Evolutionary conservation across 768 basidiomycete species (phyloP).

Genomic region (Chiua virens): DNA sequence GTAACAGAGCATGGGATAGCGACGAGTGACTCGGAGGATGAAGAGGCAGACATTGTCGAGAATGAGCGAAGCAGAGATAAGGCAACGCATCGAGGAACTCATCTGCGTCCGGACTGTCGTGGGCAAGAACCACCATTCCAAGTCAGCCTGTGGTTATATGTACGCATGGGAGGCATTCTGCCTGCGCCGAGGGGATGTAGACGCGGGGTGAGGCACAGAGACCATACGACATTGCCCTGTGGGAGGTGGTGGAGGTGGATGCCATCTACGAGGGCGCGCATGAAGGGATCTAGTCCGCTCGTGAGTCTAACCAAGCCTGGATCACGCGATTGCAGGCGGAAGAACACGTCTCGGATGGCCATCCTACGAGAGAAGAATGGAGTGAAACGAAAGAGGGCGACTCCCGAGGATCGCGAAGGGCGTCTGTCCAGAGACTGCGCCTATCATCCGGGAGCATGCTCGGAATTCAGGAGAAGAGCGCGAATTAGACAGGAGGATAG

Average conservation of each 20-base stretch:
- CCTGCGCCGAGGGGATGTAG: slow-evolving; percentile 27
- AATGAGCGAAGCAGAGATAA: slow-evolving; percentile 45
- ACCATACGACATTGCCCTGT: slow-evolving; percentile 16
- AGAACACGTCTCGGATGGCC: slow-evolving; percentile 13
- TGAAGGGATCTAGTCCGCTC: slow-evolving; percentile 28
- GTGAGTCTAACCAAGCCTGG: slow-evolving; percentile 16
- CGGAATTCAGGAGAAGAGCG: not conserved
- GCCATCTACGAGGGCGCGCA: slow-evolving; percentile 6
- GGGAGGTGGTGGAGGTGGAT: slow-evolving; percentile 27
- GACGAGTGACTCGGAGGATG: slow-evolving; percentile 7
- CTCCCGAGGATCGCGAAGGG: slow-evolving; percentile 1
- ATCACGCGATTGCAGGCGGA: slow-evolving; percentile 7
- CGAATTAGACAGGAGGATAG: not conserved
- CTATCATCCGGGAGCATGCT: not conserved
- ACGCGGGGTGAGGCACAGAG: slow-evolving; percentile 21
- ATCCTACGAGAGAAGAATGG: slow-evolving; percentile 31
- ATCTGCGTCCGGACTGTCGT: slow-evolving; percentile 50
- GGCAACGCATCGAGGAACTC: slow-evolving; percentile 55
- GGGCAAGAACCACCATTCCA: slow-evolving; percentile 29
- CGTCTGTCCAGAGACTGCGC: slow-evolving; percentile 24
- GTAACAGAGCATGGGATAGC: not conserved
- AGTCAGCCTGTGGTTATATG: slow-evolving; percentile 23
- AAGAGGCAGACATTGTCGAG: slow-evolving; percentile 19
- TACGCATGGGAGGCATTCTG: slow-evolving; percentile 26
- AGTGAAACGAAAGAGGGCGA: slow-evolving; percentile 11